phyloP scores from a whole-genome alignment of 2,329 filamentous ascomycete species.

The Lachnellula willkommii region DNA sequence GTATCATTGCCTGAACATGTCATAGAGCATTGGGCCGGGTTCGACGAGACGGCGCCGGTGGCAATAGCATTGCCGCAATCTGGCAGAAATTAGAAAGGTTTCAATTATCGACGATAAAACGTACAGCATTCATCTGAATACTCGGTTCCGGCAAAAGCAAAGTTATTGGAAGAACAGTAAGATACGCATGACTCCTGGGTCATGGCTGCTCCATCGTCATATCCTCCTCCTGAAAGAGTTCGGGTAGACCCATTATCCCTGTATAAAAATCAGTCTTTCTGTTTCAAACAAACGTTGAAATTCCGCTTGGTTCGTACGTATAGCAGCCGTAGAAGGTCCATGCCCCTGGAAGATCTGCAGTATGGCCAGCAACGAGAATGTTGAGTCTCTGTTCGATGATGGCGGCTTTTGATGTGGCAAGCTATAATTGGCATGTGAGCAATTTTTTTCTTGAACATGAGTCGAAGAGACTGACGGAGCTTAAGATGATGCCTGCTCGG shows the following conservation, averaged over 20 bases:
- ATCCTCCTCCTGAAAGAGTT: conserved; percentile 18
- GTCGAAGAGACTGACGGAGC: conserved; percentile 1
- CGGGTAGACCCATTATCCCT: conserved; percentile 15
- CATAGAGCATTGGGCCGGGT: conserved; percentile 22
- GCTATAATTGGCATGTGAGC: not conserved
- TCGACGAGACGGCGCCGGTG: conserved; percentile 9
- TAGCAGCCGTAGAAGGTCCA: conserved; percentile 28
- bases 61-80: conserved; percentile 20
- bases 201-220: conserved; percentile 17
- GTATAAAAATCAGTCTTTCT: conserved; percentile 1
- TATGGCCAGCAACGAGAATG: not conserved
- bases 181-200: conserved; percentile 26
- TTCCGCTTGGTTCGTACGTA: conserved; percentile 9
- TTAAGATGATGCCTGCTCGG: not conserved
- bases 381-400: not conserved
- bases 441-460: not conserved
- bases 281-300: not conserved
- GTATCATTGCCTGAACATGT: conserved; percentile 27
- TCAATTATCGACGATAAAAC: conserved; percentile 1
- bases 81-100: conserved; percentile 8
- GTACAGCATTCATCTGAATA: conserved; percentile 28
- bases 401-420: not conserved
- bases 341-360: conserved; percentile 12
- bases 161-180: conserved; percentile 20
- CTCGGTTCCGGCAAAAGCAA: conserved; percentile 27